Percentiles rank a stretch among this genome's conserved stretches.
Evolutionary conservation across 768 basidiomycete genomes (phyloP).

Genomic region (Dendrothele bispora): DNA sequence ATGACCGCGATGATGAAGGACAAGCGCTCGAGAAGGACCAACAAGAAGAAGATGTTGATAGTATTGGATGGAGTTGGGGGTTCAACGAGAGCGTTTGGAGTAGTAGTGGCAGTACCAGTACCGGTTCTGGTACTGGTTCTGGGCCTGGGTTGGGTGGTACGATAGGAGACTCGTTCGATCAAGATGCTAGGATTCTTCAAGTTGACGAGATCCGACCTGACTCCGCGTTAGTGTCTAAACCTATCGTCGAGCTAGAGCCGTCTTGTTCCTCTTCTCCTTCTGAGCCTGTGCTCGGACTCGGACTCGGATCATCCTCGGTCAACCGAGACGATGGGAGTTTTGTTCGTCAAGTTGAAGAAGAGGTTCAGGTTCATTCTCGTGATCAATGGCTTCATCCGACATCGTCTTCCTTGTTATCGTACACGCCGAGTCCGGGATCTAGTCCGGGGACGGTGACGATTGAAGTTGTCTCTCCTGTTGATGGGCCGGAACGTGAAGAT

Average conservation of each 20-base stretch:
- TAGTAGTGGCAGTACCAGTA: neutral
- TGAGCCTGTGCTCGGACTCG: neutral
- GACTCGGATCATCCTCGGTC: too few relatives aligned
- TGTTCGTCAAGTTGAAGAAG: neutral
- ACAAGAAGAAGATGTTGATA: neutral
- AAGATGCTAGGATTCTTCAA: too few relatives aligned
- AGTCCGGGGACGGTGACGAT: conserved; percentile 1
- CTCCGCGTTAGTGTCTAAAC: neutral
- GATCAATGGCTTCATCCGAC: too few relatives aligned
- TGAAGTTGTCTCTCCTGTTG: neutral
- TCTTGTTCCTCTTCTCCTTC: neutral
- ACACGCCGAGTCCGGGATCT: neutral
- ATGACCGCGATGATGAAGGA: neutral
- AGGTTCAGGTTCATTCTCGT: too few relatives aligned
- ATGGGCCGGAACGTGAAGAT: conserved; percentile 1
- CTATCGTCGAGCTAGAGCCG: neutral
- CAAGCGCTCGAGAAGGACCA: neutral
- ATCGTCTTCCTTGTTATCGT: too few relatives aligned
- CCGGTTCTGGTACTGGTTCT: neutral
- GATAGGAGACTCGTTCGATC: conserved; percentile 1
- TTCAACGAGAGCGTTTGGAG: conserved; percentile 5
- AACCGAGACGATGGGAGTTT: neutral
- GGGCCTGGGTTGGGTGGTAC: too few relatives aligned
- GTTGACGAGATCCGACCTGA: neutral
- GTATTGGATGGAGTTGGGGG: conserved; percentile 3